A percentile compares a stretch with the other conserved stretches of the same genome.
Conservation (phyloP, 805 yeast genomes). For the Zygosaccharomyces pseudorouxii region DNA sequence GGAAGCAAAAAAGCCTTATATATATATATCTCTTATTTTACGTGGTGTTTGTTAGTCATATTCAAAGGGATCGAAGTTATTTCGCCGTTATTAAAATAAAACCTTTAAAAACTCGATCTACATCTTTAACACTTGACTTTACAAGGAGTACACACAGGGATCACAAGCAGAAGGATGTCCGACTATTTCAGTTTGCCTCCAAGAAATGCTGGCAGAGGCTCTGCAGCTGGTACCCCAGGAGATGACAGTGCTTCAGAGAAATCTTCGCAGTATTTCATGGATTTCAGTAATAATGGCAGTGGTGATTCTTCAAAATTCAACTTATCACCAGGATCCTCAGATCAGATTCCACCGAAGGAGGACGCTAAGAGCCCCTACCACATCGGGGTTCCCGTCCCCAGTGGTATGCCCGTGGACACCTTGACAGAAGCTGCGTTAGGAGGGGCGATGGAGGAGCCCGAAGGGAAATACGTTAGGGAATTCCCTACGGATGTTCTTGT, state of each 20-base stretch:
- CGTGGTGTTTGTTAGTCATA: neutral
- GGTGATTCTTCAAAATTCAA: neutral
- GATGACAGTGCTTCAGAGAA: conserved; percentile 3
- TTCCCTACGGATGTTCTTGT: conserved; percentile 80
- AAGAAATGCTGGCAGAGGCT: neutral
- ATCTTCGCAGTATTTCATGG: conserved; percentile 5
- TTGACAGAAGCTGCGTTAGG: conserved; percentile 1
- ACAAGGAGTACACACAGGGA: neutral
- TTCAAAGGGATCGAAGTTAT: conserved; percentile 1
- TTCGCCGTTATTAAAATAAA: too few species aligned
- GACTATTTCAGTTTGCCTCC: conserved; percentile 7
- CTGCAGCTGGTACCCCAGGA: conserved; percentile 3
- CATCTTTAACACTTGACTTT: neutral
- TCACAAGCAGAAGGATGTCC: conserved; percentile 1
- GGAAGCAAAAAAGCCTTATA: too few species aligned
- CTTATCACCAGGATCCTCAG: conserved; percentile 2
- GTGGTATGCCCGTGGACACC: conserved; percentile 18
- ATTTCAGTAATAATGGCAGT: neutral
- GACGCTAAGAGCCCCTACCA: conserved; percentile 33
- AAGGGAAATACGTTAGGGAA: conserved; percentile 30
- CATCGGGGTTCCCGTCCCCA: conserved; percentile 35
- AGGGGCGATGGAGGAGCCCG: conserved; percentile 15
- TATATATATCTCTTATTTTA: too few species aligned
- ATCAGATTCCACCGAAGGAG: conserved; percentile 25
- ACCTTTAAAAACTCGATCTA: neutral